A percentile compares a stretch with the other conserved stretches of the same genome.
Evolutionary conservation across 2,329 filamentous ascomycete species (phyloP).

Genomic region (Botrytis paeoniae): DNA sequence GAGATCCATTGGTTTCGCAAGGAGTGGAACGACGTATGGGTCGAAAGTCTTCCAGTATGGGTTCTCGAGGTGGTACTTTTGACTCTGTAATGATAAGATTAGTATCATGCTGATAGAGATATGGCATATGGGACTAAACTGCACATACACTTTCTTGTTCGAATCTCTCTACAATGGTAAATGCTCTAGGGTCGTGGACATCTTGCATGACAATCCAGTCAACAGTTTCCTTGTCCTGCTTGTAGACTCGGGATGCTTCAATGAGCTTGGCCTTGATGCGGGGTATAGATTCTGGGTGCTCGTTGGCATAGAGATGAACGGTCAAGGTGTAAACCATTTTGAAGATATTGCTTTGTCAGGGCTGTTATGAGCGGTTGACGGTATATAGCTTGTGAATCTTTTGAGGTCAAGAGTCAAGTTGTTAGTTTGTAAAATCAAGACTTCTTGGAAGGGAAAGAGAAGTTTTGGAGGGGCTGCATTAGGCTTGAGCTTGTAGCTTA

Average conservation of each 20-base stretch:
- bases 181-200: constrained; percentile 62
- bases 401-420: not conserved
- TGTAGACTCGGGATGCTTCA: constrained; percentile 71
- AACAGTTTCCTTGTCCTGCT: constrained; percentile 66
- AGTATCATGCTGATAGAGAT: constrained; percentile 19
- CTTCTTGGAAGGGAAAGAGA: not conserved
- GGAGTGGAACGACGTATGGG: constrained; percentile 66
- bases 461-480: not conserved
- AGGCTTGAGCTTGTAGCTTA: constrained; percentile 7
- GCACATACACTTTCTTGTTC: constrained; percentile 58
- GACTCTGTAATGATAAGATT: constrained; percentile 41
- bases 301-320: constrained; percentile 68
- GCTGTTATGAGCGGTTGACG: not conserved
- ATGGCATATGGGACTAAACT: constrained; percentile 18
- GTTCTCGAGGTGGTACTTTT: constrained; percentile 58
- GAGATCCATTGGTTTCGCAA: constrained; percentile 68
- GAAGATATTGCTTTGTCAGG: constrained; percentile 6
- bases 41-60: constrained; percentile 61
- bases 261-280: constrained; percentile 70
- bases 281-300: constrained; percentile 58
- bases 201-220: constrained; percentile 77
- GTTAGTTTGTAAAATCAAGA: not conserved
- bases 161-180: constrained; percentile 75
- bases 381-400: not conserved
- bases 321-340: constrained; percentile 68